These are phyloP conservation scores for Backusella sp. DNA, from an alignment of 192 early-diverging fungal species.

Conservation along the genomic window DNA sequence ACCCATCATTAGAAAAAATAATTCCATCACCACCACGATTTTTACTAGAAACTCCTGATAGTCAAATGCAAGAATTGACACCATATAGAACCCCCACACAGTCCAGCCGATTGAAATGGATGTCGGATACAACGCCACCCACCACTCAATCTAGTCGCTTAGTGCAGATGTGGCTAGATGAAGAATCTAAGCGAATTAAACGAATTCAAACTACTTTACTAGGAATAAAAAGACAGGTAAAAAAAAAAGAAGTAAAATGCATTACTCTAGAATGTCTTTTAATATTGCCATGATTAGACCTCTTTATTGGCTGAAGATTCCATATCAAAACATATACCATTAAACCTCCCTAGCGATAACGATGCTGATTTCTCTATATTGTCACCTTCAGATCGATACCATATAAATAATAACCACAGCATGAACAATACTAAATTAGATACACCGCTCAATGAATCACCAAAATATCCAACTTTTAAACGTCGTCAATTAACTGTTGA, in stretches of 20 bases:
- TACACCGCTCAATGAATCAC: background rate
- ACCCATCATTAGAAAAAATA: background rate
- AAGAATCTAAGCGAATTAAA: constrained; percentile 5
- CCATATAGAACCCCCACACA: background rate
- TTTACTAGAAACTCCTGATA: background rate
- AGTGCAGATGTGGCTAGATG: background rate
- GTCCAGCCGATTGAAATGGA: background rate
- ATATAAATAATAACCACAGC: background rate
- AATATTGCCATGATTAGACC: background rate
- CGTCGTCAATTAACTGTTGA: background rate
- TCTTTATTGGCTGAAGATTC: constrained; percentile 9
- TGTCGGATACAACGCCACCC: background rate
- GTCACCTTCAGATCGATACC: background rate
- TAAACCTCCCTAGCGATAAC: background rate
- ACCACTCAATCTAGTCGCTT: background rate
- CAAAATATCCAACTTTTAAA: background rate
- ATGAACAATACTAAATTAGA: background rate
- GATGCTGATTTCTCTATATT: background rate
- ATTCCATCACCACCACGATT: background rate
- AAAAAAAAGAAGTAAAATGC: too few species aligned
- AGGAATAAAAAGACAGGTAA: constrained; percentile 11
- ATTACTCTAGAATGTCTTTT: background rate
- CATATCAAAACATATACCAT: background rate
- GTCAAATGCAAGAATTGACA: background rate
- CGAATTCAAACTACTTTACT: background rate